Conservation (phyloP, 2,329 filamentous ascomycete species). For the Colletotrichum lentis region DNA sequence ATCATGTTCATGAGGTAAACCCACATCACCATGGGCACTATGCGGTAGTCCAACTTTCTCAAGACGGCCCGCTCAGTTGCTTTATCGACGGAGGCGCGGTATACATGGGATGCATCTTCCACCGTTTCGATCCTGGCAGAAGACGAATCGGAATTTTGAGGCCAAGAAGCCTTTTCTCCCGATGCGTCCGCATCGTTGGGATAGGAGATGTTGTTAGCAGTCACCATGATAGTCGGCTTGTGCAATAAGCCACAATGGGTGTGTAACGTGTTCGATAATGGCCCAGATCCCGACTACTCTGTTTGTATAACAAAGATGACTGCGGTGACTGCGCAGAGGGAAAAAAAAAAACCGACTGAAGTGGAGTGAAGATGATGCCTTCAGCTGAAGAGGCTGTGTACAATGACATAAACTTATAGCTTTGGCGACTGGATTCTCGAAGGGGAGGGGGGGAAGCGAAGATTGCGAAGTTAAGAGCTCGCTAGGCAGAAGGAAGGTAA, state of each 20-base stretch:
- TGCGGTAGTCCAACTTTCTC: slow-evolving; percentile 46
- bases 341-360: no score
- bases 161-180: slow-evolving; percentile 14
- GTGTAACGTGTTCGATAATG: no score
- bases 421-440: background rate
- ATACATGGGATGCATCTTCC: background rate
- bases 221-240: background rate
- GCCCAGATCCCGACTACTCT: no score
- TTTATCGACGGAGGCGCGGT: slow-evolving; percentile 15
- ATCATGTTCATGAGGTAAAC: slow-evolving; percentile 50
- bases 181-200: no score
- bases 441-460: background rate
- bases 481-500: background rate
- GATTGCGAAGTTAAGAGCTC: no score
- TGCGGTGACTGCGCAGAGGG: no score
- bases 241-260: no score
- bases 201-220: background rate
- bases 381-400: background rate
- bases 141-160: slow-evolving; percentile 40
- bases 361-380: background rate
- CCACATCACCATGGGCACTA: slow-evolving; percentile 47
- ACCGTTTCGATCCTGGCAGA: slow-evolving; percentile 36
- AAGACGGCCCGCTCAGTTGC: slow-evolving; percentile 27
- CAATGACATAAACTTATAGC: background rate
- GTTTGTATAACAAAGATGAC: no score